Conservation (phyloP, 768 basidiomycete genomes). For the Leucocoprinus birnbaumii region DNA sequence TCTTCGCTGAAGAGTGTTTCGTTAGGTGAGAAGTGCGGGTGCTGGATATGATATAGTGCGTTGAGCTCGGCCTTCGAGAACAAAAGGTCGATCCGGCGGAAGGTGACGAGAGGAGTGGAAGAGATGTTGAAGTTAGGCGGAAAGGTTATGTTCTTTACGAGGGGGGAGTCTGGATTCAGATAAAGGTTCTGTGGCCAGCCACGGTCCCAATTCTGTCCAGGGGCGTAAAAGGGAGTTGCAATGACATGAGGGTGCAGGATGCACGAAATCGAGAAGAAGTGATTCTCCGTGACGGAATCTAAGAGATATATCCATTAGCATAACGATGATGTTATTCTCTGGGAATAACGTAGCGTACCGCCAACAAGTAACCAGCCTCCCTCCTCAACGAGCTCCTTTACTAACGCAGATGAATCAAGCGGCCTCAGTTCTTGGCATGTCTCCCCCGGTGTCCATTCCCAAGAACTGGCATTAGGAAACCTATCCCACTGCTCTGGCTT, state of each 20-base stretch:
- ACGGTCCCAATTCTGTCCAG: conserved; percentile 53
- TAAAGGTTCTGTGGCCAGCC: conserved; percentile 65
- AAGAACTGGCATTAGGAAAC: conserved; percentile 51
- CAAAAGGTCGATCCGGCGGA: conserved; percentile 64
- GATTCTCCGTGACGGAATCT: conserved; percentile 72
- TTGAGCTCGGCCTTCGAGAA: conserved; percentile 45
- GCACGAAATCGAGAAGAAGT: conserved; percentile 74
- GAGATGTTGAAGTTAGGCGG: conserved; percentile 53
- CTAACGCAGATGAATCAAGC: conserved; percentile 38
- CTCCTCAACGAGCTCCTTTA: conserved; percentile 59
- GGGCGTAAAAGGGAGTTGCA: conserved; percentile 60
- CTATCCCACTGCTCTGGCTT: conserved; percentile 42
- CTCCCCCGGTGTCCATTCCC: conserved; percentile 49
- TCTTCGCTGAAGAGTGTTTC: conserved; percentile 56
- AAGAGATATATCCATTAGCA: not conserved
- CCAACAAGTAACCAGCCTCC: conserved; percentile 71
- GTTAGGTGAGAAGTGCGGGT: conserved; percentile 23
- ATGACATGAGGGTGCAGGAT: conserved; percentile 62
- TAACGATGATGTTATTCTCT: not conserved
- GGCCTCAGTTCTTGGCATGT: conserved; percentile 38
- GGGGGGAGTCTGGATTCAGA: conserved; percentile 53
- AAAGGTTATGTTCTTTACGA: conserved; percentile 38
- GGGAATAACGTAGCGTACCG: conserved; percentile 30
- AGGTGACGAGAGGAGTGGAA: conserved; percentile 59
- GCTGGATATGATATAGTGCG: conserved; percentile 36